These are phyloP conservation scores for Lactarius psammicola DNA, from an alignment of 768 basidiomycete species.

Conservation along the genomic window DNA sequence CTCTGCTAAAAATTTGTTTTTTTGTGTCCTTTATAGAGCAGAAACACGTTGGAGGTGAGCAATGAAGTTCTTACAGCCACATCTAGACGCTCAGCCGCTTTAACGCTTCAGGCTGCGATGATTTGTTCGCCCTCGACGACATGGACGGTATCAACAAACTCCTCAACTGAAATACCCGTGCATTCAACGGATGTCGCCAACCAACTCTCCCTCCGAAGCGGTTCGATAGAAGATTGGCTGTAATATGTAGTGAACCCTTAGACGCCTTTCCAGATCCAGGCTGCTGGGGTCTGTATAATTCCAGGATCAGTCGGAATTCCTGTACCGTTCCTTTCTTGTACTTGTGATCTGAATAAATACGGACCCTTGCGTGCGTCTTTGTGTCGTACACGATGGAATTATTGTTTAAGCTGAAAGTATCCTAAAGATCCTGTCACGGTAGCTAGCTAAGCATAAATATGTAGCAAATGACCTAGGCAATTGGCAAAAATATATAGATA, in stretches of 20 bases:
- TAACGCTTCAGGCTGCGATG: slow-evolving; percentile 13
- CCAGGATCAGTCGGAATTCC: background rate
- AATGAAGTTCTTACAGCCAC: background rate
- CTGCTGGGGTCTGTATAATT: background rate
- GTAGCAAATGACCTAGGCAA: background rate
- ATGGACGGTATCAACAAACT: background rate
- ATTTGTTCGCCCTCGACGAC: background rate
- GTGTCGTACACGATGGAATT: no score
- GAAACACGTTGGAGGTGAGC: slow-evolving; percentile 53
- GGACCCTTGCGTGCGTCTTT: background rate
- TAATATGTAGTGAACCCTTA: background rate
- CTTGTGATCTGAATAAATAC: background rate
- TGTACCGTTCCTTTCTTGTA: background rate
- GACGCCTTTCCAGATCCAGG: background rate
- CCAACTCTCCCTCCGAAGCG: background rate
- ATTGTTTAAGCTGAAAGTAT: background rate
- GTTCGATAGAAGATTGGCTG: background rate
- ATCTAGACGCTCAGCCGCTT: background rate
- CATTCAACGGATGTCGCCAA: background rate
- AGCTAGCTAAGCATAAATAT: background rate
- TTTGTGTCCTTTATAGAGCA: slow-evolving; percentile 38
- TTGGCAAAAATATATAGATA: no score
- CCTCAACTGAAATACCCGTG: background rate
- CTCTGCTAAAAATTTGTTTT: background rate
- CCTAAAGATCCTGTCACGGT: background rate